These are phyloP conservation scores for Ophiostoma sp. DNA, from an alignment of 2,329 filamentous ascomycete species.

Conservation along the genomic window DNA sequence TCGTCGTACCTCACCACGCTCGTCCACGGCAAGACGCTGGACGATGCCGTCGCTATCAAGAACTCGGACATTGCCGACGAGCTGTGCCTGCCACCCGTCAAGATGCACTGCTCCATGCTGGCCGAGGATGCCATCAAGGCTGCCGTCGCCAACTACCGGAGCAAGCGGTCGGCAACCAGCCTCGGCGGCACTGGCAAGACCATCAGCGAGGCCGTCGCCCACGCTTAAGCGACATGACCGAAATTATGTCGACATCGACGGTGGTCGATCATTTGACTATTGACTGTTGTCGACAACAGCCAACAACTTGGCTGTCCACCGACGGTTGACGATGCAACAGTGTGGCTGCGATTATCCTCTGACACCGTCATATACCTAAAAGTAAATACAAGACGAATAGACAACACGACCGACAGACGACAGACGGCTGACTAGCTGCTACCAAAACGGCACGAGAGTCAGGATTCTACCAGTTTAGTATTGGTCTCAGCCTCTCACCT, in stretches of 20 bases:
- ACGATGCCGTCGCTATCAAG: slow-evolving; percentile 85
- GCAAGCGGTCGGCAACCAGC: slow-evolving; percentile 81
- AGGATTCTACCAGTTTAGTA: too few species aligned
- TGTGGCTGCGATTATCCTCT: too few species aligned
- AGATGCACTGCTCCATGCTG: slow-evolving; percentile 90
- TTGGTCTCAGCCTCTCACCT: too few species aligned
- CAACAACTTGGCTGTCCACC: too few species aligned
- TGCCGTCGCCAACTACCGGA: slow-evolving; percentile 85
- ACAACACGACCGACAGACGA: background rate
- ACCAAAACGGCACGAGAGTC: too few species aligned
- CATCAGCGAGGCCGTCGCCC: slow-evolving; percentile 23
- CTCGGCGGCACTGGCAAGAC: slow-evolving; percentile 60
- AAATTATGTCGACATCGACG: background rate
- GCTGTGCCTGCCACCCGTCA: slow-evolving; percentile 80
- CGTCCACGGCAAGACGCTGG: slow-evolving; percentile 90
- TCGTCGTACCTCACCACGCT: slow-evolving; percentile 84
- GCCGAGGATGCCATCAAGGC: slow-evolving; percentile 91
- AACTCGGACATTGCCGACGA: slow-evolving; percentile 99
- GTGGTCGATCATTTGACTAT: background rate
- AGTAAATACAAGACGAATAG: background rate
- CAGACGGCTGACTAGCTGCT: background rate
- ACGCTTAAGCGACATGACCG: background rate
- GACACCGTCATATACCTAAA: background rate
- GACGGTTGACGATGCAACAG: too few species aligned
- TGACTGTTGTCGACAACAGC: background rate